Evolutionary conservation across 2,329 filamentous ascomycete genomes (phyloP).

Genomic region (Neopestalotiopsis rosae): DNA sequence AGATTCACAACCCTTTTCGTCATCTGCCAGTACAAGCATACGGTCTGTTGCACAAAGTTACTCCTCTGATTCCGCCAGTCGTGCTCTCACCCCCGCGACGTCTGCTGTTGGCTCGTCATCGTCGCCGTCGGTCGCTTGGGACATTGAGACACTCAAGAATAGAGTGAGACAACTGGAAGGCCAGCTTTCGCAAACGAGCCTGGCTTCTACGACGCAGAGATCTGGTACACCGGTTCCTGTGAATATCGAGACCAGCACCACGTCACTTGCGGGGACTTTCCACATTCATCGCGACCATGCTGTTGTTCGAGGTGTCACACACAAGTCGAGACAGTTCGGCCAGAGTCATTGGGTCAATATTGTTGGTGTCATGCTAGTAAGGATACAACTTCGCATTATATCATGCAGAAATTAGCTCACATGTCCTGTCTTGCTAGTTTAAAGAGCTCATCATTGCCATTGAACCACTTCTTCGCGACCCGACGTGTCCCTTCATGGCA

Average conservation of each 20-base stretch:
- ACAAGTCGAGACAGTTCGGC: conserved; percentile 63
- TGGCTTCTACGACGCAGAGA: conserved; percentile 37
- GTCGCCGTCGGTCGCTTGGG: conserved; percentile 23
- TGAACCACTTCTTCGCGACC: background rate
- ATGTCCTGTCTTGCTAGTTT: background rate
- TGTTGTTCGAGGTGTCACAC: conserved; percentile 49
- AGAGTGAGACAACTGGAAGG: conserved; percentile 51
- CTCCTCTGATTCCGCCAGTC: background rate
- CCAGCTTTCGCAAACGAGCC: conserved; percentile 38
- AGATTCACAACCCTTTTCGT: no score
- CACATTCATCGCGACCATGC: background rate
- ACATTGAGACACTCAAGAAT: conserved; percentile 43
- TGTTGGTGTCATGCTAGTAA: conserved; percentile 44
- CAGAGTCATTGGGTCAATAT: conserved; percentile 63
- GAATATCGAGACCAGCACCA: background rate
- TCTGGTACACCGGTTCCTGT: background rate
- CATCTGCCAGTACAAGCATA: background rate
- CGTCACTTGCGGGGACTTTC: background rate
- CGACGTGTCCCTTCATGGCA: background rate
- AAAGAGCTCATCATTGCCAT: background rate
- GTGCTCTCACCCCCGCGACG: background rate
- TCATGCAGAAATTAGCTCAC: no score
- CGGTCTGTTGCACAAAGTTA: background rate
- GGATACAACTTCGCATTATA: conserved; percentile 20
- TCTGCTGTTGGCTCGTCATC: background rate